Evolutionary conservation across 495 filamentous ascomycete genomes (phyloP), one percentile per base, ranked within the genome.

Genomic region (Bryoglossum gracile): DNA sequence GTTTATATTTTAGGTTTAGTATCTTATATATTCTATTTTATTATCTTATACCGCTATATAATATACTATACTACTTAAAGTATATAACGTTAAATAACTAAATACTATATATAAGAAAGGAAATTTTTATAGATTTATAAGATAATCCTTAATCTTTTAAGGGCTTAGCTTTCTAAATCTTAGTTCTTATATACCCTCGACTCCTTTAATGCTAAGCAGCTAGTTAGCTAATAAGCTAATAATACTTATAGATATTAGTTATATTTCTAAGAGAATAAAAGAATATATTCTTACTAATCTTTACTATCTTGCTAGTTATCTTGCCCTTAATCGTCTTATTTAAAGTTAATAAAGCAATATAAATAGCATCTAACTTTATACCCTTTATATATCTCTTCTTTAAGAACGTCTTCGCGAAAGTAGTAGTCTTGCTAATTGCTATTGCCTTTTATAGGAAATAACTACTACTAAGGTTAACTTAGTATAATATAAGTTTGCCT

Each of bases 391-490:
- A 97, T 66, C 92, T 75, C 80, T 98, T 98, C 78, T 98, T 94
- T 59, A 98, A 70, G 72, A 97, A 98, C 1, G 92, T 98, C 51
- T 98, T 98, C 40, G 92, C 92, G 57, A 86, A 92, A 14, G 92
- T 97, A 24, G 92, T 94, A 62, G 89, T 94, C 80, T 97, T 97
- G 51, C 94, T 94, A 62, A 98, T 98, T 35, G 92, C 92, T 53
- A 92, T 98, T 43, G 92, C 92, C 74, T 98, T 97, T 94, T 94
- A 98, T 18, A 94, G 92, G 68, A 96, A 98, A 62, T 98, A 96
- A 63, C 84, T 90, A 38, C 92, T 94, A 51, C 84, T 90, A 8
- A 94, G 92, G 71, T 98, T 94, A 47, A 98, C 92, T 72, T 98
- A 94, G 71, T 98, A 98, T 64, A 98, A 70, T 73, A 90, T 94